A percentile compares a stretch with the other conserved stretches of the same genome.
phyloP scores from a whole-genome alignment of 2,329 filamentous ascomycete species.

The Apiospora aurea region DNA sequence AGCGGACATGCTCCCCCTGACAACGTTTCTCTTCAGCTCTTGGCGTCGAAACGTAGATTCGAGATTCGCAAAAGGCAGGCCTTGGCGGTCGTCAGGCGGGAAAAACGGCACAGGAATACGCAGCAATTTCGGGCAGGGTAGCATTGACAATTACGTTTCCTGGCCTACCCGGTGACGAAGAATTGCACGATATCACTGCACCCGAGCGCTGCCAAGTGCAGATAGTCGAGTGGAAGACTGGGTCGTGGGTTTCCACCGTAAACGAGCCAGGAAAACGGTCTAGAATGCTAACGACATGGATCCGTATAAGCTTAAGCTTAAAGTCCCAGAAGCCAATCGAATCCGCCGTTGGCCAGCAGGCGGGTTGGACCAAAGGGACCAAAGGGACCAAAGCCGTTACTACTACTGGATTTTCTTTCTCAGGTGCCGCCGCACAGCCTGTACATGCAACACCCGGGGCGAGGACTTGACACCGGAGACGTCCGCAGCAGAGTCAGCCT shows the following conservation, averaged over 20 bases:
- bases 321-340: neutral
- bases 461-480: neutral
- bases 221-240: neutral
- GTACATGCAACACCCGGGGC: neutral
- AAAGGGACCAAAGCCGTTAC: neutral
- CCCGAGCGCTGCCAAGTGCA: slow-evolving; percentile 12
- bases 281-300: neutral
- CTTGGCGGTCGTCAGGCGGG: neutral
- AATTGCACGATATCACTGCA: slow-evolving; percentile 11
- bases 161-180: slow-evolving; percentile 1
- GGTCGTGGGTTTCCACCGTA: slow-evolving; percentile 2
- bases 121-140: neutral
- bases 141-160: slow-evolving; percentile 10
- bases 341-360: neutral
- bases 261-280: slow-evolving; percentile 8
- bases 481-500: slow-evolving; percentile 3
- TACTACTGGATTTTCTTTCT: too few species aligned
- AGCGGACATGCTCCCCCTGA: neutral
- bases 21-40: slow-evolving; percentile 20
- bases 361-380: slow-evolving; percentile 1
- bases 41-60: slow-evolving; percentile 18
- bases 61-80: neutral
- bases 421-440: too few species aligned
- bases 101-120: slow-evolving; percentile 3
- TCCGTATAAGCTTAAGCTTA: slow-evolving; percentile 7